Conservation (phyloP, 768 basidiomycete species). For the Tylopilus sp. region DNA sequence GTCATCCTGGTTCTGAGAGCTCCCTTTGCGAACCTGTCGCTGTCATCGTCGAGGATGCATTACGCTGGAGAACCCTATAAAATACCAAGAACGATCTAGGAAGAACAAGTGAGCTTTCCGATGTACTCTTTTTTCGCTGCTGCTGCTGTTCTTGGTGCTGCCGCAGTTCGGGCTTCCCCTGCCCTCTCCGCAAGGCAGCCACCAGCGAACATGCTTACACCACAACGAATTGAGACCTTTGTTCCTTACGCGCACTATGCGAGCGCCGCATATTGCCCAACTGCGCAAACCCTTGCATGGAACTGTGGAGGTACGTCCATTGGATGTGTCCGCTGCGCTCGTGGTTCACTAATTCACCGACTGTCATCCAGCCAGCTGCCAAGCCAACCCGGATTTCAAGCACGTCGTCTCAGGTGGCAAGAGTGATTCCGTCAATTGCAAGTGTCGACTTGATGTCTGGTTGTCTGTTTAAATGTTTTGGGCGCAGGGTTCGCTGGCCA, state of each 20-base stretch:
- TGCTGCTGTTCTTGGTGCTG: conserved; percentile 14
- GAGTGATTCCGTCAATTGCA: conserved; percentile 39
- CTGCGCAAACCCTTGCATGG: conserved; percentile 44
- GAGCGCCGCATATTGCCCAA: conserved; percentile 46
- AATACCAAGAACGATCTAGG: background rate
- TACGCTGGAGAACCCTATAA: background rate
- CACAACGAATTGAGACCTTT: conserved; percentile 40
- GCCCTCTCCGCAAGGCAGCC: conserved; percentile 31
- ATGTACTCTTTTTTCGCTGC: conserved; percentile 21
- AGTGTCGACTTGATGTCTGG: background rate
- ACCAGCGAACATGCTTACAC: conserved; percentile 36
- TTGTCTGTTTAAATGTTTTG: too few species aligned
- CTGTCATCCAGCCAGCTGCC: conserved; percentile 38
- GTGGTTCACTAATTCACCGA: background rate
- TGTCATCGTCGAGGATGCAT: too few species aligned
- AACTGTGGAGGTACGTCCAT: conserved; percentile 47
- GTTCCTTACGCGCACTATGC: conserved; percentile 50
- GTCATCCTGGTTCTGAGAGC: too few species aligned
- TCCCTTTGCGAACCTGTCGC: too few species aligned
- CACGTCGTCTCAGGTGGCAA: conserved; percentile 49
- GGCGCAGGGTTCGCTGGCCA: conserved; percentile 40
- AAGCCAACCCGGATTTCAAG: conserved; percentile 43
- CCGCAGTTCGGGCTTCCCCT: conserved; percentile 20
- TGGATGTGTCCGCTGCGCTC: background rate
- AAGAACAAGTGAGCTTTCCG: background rate